Percentiles rank a stretch among this genome's conserved stretches.
Conservation (phyloP, 805 yeast species). For the Wickerhamomyces canadensis region DNA sequence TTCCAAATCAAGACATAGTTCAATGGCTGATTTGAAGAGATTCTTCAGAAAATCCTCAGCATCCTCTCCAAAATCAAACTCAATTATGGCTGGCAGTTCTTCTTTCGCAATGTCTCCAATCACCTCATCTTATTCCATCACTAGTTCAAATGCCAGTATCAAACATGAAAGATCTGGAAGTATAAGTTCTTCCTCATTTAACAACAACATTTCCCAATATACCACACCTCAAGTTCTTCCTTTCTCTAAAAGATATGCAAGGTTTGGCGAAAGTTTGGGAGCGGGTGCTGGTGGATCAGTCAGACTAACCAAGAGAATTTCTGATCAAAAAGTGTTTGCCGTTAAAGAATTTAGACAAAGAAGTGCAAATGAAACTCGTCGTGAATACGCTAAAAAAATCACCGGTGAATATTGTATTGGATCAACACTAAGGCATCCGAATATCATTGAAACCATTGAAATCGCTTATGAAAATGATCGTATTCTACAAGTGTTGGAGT, state of each 20-base stretch:
- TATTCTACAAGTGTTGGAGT: slow-evolving; percentile 89
- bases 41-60: slow-evolving; percentile 51
- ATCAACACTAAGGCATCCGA: slow-evolving; percentile 81
- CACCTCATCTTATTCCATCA: slow-evolving; percentile 11
- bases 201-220: slow-evolving; percentile 31
- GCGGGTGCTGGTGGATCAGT: slow-evolving; percentile 97
- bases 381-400: slow-evolving; percentile 88
- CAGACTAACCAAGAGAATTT: slow-evolving; percentile 58
- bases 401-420: slow-evolving; percentile 95
- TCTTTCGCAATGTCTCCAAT: slow-evolving; percentile 16
- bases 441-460: slow-evolving; percentile 86
- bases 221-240: slow-evolving; percentile 42
- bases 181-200: slow-evolving; percentile 31
- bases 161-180: slow-evolving; percentile 21
- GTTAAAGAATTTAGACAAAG: slow-evolving; percentile 87
- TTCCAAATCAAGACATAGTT: slow-evolving; percentile 56
- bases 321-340: slow-evolving; percentile 74
- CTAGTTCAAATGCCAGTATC: slow-evolving; percentile 5
- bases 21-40: slow-evolving; percentile 73
- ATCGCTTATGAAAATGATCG: slow-evolving; percentile 85
- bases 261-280: slow-evolving; percentile 81
- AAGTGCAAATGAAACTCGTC: slow-evolving; percentile 63
- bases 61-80: slow-evolving; percentile 18
- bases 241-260: slow-evolving; percentile 70
- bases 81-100: background rate